Base-by-base conservation (phyloP, 202 grass and related monocot species). In the Bolboschoenoplectus hybrid region DNA sequence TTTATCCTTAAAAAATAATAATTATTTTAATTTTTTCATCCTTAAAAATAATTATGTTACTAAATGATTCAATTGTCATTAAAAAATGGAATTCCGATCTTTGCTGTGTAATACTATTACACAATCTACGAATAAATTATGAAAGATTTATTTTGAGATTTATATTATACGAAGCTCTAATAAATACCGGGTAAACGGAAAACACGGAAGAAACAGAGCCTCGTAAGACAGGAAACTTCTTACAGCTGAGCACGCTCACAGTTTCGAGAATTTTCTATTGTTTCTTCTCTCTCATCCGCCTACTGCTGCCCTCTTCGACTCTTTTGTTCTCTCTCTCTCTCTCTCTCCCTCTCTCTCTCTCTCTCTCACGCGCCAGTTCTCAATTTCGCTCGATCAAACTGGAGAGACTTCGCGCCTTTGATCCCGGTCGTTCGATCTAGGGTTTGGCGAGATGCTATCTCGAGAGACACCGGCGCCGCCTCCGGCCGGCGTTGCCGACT, bases 381-480 rank as follows among this genome's bases (percentile, higher is more conserved):
- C 10, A 68, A 69, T 83, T 81, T 50, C 58, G 81, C 44, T 53
- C 81, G 19, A 70, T 79, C 52, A 60, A 79, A 52, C 52, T 60
- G 75, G 75, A 79, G 53, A 79, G 34, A 36, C 35, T 79, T 52
- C 75, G 70, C 75, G 75, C 75, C 75, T 55, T 79, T 7, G 75
- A 60, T 78, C 74, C 74, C 35, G 61, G 58, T 35, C 58, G 81
- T 83, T 55, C 2, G 81, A 67, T 84, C 63, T 53, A 84, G 63
- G 81, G 81, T 84, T 84, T 84, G 81, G 17, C 13, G 26, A 49
- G 20, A 84, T 84, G 81, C 47, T 84, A 10, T 70, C 81, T 14
- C 63, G 46, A 47, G 81, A 84, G 44, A 6, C 39, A 3, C 12
- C 4, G 76, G 60, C 19, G 45, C 19, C 17, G 14, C 4, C 65